Conservation (phyloP, 495 filamentous ascomycete genomes). For the Aspergillus wentii region DNA sequence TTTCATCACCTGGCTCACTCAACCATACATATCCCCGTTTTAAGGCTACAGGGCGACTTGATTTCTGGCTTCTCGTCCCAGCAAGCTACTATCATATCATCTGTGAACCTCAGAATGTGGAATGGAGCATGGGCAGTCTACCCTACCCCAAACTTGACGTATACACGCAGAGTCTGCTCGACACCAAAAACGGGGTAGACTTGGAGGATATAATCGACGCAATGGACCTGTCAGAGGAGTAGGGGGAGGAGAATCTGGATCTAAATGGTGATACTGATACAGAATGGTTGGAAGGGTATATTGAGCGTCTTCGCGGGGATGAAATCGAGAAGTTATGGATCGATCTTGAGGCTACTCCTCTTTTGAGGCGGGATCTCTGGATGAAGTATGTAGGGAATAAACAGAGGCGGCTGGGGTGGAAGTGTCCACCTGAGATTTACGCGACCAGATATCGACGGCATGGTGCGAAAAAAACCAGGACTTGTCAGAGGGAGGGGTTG, state of each 20-base stretch:
- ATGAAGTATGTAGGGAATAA: no score
- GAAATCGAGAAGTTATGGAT: no score
- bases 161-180: constrained; percentile 1
- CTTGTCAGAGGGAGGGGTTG: no score
- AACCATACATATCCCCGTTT: constrained; percentile 6
- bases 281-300: no score
- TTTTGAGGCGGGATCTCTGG: no score
- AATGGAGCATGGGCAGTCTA: constrained; percentile 2
- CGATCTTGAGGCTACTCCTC: no score
- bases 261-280: neutral
- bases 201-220: constrained; percentile 4
- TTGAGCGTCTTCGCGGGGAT: no score
- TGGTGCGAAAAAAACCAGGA: no score
- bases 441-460: no score
- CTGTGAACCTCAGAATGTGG: constrained; percentile 2
- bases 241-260: neutral
- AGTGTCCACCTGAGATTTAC: no score
- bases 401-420: no score
- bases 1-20: neutral
- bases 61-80: constrained; percentile 3
- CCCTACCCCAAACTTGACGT: constrained; percentile 4
- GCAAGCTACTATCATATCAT: constrained; percentile 3
- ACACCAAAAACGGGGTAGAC: neutral
- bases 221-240: constrained; percentile 4
- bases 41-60: constrained; percentile 1